A percentile compares a stretch with the other conserved stretches of the same genome.
phyloP scores from a whole-genome alignment of 129 eudicot species.

The Flaveria sonorensis region DNA sequence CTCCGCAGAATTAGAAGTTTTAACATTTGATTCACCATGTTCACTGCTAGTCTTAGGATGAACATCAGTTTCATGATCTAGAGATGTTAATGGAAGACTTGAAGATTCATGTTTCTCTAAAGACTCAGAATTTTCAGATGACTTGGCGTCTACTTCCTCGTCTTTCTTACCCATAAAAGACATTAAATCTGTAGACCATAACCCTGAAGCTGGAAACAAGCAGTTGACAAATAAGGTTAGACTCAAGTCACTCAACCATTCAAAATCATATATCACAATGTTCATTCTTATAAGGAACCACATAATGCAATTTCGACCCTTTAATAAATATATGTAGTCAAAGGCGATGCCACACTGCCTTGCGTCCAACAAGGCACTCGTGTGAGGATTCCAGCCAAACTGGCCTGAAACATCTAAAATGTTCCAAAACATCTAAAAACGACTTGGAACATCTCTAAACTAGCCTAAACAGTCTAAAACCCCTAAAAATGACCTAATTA shows the following conservation, averaged over 20 bases:
- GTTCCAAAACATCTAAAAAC: too few species aligned
- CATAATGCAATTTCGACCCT: neutral
- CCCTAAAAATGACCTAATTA: too few species aligned
- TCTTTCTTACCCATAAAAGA: constrained; percentile 65
- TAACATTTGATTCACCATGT: constrained; percentile 42
- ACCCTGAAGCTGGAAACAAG: constrained; percentile 56
- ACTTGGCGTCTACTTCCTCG: constrained; percentile 57
- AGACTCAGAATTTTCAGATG: constrained; percentile 34
- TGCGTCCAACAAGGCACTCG: too few species aligned
- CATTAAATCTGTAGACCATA: constrained; percentile 63
- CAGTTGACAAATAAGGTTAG: neutral
- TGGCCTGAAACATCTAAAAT: too few species aligned
- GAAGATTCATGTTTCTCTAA: constrained; percentile 35
- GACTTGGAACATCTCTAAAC: too few species aligned
- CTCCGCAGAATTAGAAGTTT: constrained; percentile 35
- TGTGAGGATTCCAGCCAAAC: too few species aligned
- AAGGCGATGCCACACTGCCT: too few species aligned
- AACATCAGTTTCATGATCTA: constrained; percentile 39
- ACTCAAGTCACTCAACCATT: neutral
- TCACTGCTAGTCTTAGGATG: constrained; percentile 36
- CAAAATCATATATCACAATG: neutral
- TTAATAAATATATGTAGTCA: neutral
- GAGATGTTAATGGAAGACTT: constrained; percentile 31
- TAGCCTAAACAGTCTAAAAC: too few species aligned
- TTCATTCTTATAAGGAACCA: neutral